These are phyloP conservation scores for Pouteria glomerata DNA, from an alignment of 148 eudicot species.

Conservation along the genomic window DNA sequence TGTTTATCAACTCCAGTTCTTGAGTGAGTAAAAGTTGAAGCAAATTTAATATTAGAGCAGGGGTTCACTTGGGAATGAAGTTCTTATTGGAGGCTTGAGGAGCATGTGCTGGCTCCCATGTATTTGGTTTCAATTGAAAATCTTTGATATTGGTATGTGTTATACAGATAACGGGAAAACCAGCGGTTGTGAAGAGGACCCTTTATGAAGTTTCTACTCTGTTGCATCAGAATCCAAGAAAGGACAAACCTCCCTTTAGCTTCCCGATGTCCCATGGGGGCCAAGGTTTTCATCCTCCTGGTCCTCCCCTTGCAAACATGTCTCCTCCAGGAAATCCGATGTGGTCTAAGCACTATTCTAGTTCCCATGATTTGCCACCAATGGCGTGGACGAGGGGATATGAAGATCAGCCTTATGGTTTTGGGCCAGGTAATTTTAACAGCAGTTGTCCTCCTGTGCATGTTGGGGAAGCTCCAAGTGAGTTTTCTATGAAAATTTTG, in stretches of 20 bases:
- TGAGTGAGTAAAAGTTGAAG: too few species aligned
- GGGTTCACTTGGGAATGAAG: too few species aligned
- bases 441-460: conserved; percentile 31
- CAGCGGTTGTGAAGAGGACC: conserved; percentile 48
- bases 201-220: conserved; percentile 38
- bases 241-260: conserved; percentile 57
- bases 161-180: conserved; percentile 65
- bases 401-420: conserved; percentile 24
- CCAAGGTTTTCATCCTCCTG: conserved; percentile 42
- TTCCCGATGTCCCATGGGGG: conserved; percentile 28
- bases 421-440: conserved; percentile 30
- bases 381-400: conserved; percentile 44
- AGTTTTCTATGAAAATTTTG: conserved; percentile 64
- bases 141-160: neutral
- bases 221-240: conserved; percentile 75
- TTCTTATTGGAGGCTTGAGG: too few species aligned
- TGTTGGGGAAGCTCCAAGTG: conserved; percentile 49
- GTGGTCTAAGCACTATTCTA: conserved; percentile 41
- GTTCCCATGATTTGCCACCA: conserved; percentile 39
- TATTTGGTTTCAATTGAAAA: too few species aligned
- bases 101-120: too few species aligned
- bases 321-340: conserved; percentile 37
- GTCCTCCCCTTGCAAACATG: conserved; percentile 35
- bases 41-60: too few species aligned
- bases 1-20: too few species aligned